Evolutionary conservation across 192 early-diverging fungal genomes (phyloP).

Genomic region (Coemansia sp.): DNA sequence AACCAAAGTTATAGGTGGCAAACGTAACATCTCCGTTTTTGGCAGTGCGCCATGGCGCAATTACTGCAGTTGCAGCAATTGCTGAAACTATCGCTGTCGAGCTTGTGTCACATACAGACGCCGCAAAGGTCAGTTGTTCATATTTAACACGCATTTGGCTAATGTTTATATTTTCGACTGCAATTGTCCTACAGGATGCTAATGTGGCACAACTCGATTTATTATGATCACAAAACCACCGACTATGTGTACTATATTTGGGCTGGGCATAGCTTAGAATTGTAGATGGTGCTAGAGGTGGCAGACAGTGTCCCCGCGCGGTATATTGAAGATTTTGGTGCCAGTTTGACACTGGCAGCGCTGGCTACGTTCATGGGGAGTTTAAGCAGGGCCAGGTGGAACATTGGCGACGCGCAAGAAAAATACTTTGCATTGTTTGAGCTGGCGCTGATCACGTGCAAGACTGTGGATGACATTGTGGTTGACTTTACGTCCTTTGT

Average conservation of each 20-base stretch:
- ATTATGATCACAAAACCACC: not conserved
- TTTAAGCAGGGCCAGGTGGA: conserved; percentile 48
- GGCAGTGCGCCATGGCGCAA: conserved; percentile 55
- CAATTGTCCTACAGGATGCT: not conserved
- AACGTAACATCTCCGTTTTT: conserved; percentile 41
- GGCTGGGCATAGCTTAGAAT: not conserved
- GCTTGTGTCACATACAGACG: conserved; percentile 9
- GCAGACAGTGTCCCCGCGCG: conserved; percentile 23
- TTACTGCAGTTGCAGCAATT: conserved; percentile 34
- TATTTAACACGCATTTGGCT: not conserved
- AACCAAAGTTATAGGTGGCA: conserved; percentile 24
- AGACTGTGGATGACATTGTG: conserved; percentile 20
- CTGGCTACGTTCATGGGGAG: conserved; percentile 53
- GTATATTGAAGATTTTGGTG: conserved; percentile 61
- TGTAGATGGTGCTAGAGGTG: conserved; percentile 34
- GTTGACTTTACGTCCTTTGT: conserved; percentile 37
- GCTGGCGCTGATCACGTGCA: conserved; percentile 26
- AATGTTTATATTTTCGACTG: not conserved
- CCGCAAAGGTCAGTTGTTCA: conserved; percentile 24
- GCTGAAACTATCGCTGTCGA: conserved; percentile 27
- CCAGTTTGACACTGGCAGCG: conserved; percentile 55
- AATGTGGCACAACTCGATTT: not conserved
- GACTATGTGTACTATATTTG: not conserved
- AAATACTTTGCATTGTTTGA: conserved; percentile 37
- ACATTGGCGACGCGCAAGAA: conserved; percentile 11